Percentiles rank a stretch among this genome's conserved stretches.
These are phyloP conservation scores for Ophiostoma angusticollis DNA, from an alignment of 2,329 filamentous ascomycete species.

Conservation along the genomic window DNA sequence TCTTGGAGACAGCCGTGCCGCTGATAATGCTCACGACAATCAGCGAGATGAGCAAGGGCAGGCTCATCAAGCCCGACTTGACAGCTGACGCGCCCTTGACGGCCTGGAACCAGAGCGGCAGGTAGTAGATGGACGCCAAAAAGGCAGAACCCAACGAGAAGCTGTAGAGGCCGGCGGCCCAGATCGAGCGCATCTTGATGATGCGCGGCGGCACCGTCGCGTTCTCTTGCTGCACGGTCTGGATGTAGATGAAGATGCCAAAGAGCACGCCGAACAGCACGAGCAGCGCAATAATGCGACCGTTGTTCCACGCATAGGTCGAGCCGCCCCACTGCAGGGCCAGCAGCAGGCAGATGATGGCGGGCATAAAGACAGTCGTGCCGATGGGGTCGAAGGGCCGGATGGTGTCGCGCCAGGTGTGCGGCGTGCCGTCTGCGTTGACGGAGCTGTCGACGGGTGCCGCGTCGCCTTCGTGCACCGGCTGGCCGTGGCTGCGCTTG, in stretches of 20 bases:
- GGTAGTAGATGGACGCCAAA: slow-evolving; percentile 15
- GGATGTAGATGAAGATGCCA: slow-evolving; percentile 20
- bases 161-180: slow-evolving; percentile 20
- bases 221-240: slow-evolving; percentile 22
- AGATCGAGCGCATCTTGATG: slow-evolving; percentile 25
- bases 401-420: slow-evolving; percentile 13
- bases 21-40: slow-evolving; percentile 19
- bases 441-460: background rate
- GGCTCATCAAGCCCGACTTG: slow-evolving; percentile 22
- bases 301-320: slow-evolving; percentile 14
- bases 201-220: slow-evolving; percentile 31
- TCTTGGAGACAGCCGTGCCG: slow-evolving; percentile 19
- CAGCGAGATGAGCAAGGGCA: slow-evolving; percentile 21
- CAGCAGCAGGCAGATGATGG: slow-evolving; percentile 31
- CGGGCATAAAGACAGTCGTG: slow-evolving; percentile 12
- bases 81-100: slow-evolving; percentile 23
- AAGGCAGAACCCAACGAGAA: slow-evolving; percentile 24
- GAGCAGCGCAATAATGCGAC: slow-evolving; percentile 25
- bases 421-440: background rate
- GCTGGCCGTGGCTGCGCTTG: slow-evolving; percentile 3
- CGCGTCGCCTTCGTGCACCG: background rate
- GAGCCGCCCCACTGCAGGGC: slow-evolving; percentile 31
- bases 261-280: slow-evolving; percentile 22
- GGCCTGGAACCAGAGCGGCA: slow-evolving; percentile 25
- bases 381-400: slow-evolving; percentile 12